These are phyloP conservation scores for Botrytis deweyae DNA, from an alignment of 2,329 filamentous ascomycete species.

Conservation along the genomic window DNA sequence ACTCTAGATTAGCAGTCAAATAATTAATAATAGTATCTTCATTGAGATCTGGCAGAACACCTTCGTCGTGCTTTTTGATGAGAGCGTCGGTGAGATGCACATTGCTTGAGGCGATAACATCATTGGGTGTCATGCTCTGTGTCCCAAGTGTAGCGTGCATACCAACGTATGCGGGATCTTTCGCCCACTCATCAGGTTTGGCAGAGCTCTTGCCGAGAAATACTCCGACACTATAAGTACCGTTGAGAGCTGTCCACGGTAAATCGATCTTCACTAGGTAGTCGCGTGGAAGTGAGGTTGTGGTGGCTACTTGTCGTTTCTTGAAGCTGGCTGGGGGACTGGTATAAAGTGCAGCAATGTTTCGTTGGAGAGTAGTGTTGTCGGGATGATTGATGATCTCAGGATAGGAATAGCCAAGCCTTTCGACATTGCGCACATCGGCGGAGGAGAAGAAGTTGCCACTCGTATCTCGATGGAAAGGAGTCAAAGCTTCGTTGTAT, in stretches of 20 bases:
- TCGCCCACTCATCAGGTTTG: constrained; percentile 28
- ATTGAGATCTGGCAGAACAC: constrained; percentile 32
- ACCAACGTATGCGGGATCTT: constrained; percentile 14
- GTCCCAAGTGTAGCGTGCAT: constrained; percentile 18
- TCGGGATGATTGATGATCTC: constrained; percentile 44
- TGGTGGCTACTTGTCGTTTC: constrained; percentile 3
- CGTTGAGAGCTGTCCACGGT: constrained; percentile 36
- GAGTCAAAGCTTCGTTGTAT: constrained; percentile 47
- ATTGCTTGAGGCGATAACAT: constrained; percentile 39
- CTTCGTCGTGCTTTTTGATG: constrained; percentile 32
- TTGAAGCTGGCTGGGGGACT: background rate
- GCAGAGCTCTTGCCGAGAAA: constrained; percentile 39
- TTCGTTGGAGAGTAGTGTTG: constrained; percentile 16
- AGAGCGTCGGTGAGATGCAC: constrained; percentile 42
- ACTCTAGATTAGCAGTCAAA: constrained; percentile 33
- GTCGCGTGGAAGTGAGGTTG: constrained; percentile 30
- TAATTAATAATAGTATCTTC: constrained; percentile 34
- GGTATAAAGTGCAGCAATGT: constrained; percentile 17
- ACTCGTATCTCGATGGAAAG: constrained; percentile 53
- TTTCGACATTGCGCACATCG: constrained; percentile 11
- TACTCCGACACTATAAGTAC: constrained; percentile 39
- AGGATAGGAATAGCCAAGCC: constrained; percentile 72
- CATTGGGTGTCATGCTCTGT: constrained; percentile 9
- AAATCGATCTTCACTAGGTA: constrained; percentile 40
- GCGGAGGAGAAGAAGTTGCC: constrained; percentile 18